A percentile compares a stretch with the other conserved stretches of the same genome.
phyloP scores from a whole-genome alignment of 371 early-diverging fungal species.

The Blakeslea trispora region DNA sequence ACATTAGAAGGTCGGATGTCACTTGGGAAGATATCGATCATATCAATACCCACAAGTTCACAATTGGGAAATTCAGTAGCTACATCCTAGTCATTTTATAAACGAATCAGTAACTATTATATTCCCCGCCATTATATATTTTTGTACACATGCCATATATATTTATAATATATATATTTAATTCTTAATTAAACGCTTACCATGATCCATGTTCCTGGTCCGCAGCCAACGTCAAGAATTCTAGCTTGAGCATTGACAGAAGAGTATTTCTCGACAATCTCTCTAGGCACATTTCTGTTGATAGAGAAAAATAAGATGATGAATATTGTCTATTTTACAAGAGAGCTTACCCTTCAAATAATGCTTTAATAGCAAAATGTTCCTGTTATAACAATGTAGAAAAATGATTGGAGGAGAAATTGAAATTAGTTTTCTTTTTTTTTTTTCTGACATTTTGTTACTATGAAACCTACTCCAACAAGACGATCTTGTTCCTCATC shows the following conservation, averaged over 20 bases:
- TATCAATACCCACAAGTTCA: slow-evolving; percentile 59
- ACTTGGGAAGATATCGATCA: slow-evolving; percentile 57
- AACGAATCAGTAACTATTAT: neutral
- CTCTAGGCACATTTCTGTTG: slow-evolving; percentile 24
- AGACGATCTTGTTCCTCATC: slow-evolving; percentile 33
- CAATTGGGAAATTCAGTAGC: slow-evolving; percentile 58
- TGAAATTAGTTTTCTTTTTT: neutral
- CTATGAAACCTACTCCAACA: slow-evolving; percentile 28
- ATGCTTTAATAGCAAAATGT: slow-evolving; percentile 35
- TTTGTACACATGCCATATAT: neutral
- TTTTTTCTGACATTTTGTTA: neutral
- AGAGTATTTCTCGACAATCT: neutral
- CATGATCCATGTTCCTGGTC: slow-evolving; percentile 60
- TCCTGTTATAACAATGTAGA: slow-evolving; percentile 24
- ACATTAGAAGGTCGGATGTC: slow-evolving; percentile 50
- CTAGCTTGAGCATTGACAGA: slow-evolving; percentile 15
- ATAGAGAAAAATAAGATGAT: no score
- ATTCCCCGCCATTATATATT: neutral
- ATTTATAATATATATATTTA: neutral
- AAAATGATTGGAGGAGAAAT: neutral
- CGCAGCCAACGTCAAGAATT: slow-evolving; percentile 55
- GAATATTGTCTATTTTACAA: slow-evolving; percentile 3
- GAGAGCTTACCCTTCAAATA: slow-evolving; percentile 36
- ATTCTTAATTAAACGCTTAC: slow-evolving; percentile 12
- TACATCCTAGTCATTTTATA: slow-evolving; percentile 40